Percentiles rank a stretch among this genome's conserved stretches.
These are phyloP conservation scores for Serendipita vermifera DNA, from an alignment of 768 basidiomycete genomes.

Conservation along the genomic window DNA sequence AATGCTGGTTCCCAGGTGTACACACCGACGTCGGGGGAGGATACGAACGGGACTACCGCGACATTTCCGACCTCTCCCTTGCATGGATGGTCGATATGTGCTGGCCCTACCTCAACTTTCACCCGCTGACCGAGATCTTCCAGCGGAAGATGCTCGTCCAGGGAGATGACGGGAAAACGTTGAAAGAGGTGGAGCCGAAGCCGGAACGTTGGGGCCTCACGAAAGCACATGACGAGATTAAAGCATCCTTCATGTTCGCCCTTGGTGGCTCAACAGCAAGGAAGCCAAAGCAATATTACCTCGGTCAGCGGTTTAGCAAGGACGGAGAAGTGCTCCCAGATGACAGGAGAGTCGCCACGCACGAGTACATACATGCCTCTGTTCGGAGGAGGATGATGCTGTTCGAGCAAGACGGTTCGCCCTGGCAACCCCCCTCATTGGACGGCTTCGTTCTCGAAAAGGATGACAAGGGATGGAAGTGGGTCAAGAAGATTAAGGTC, in stretches of 20 bases:
- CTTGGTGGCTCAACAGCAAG: background rate
- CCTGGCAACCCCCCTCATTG: background rate
- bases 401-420: background rate
- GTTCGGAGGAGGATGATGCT: background rate
- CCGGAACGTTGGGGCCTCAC: background rate
- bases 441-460: conserved; percentile 1
- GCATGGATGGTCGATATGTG: too few relatives aligned
- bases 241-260: background rate
- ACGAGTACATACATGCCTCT: background rate
- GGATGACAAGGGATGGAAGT: background rate
- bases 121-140: too few relatives aligned
- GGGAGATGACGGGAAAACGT: too few relatives aligned
- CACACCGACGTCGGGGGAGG: conserved; percentile 18
- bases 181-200: too few relatives aligned
- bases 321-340: too few relatives aligned
- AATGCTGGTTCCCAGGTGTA: conserved; percentile 21
- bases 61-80: background rate
- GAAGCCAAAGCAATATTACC: background rate
- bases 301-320: too few relatives aligned
- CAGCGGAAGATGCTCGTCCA: too few relatives aligned
- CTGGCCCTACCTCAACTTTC: too few relatives aligned
- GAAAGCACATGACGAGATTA: background rate
- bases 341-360: too few relatives aligned
- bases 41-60: conserved; percentile 9
- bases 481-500: background rate